Evolutionary conservation across 331 rosid genomes (phyloP).

Genomic region (Arachis monticola): DNA sequence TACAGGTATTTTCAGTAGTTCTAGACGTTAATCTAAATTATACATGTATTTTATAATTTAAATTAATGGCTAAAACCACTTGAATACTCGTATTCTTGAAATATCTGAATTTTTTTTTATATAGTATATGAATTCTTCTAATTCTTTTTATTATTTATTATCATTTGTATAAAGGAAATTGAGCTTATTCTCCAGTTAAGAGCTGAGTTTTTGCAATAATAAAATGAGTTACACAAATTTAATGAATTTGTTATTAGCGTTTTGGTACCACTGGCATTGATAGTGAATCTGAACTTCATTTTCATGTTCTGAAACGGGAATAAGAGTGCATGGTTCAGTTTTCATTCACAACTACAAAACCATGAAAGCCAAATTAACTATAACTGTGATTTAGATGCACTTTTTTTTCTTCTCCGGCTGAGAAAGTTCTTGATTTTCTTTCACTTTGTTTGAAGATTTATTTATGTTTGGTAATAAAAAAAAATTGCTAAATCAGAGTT

Average conservation of each 20-base stretch:
- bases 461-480: conserved; percentile 23
- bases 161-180: conserved; percentile 23
- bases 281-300: conserved; percentile 6
- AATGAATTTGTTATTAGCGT: conserved; percentile 17
- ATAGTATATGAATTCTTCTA: conserved; percentile 21
- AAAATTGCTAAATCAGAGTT: conserved; percentile 24
- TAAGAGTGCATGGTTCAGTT: neutral
- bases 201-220: conserved; percentile 3
- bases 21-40: too few species aligned
- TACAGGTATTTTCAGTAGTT: too few species aligned
- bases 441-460: conserved; percentile 23
- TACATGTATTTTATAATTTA: too few species aligned
- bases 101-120: neutral
- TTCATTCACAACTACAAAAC: too few species aligned
- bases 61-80: too few species aligned
- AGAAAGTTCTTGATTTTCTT: conserved; percentile 14
- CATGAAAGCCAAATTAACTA: too few species aligned
- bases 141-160: conserved; percentile 25
- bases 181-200: conserved; percentile 8
- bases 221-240: neutral
- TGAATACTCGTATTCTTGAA: too few species aligned
- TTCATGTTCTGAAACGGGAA: conserved; percentile 28
- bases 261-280: conserved; percentile 29
- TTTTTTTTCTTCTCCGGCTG: conserved; percentile 23
- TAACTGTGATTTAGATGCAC: neutral